Base-by-base conservation (phyloP, 208 protist genomes). In the Crithidia expoeki region DNA sequence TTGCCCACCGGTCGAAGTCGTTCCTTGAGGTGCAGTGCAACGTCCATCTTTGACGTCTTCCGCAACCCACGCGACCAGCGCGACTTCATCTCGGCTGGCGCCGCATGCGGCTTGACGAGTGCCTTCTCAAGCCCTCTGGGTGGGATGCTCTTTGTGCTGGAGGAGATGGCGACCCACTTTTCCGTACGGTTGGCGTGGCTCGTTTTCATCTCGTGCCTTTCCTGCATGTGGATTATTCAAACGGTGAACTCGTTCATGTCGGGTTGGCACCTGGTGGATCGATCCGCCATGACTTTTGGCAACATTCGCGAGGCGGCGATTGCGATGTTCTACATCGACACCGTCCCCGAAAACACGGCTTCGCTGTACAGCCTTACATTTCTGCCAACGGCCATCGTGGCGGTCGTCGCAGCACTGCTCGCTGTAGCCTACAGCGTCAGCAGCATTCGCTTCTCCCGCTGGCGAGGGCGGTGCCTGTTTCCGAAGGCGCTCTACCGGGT, bases 81-180 rank as follows among this genome's bases (percentile, higher is more conserved):
- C 44, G 90, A 97, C 60, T 97, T 97, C 76, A 94, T 98, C 57
- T 86, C 87, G 19, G 77, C 79, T 32, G 90, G 95, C 34, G 92
- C 92, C 25, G 95, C 94, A 2, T 93, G 92, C 52, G 95, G 95
- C n/a, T 76, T 98, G 68, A 85, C 94, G 16, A 82, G 89, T 1
- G 94, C 93, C 34, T 98, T 98, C 75, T 92, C 90, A 11, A 86
- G 93, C 36, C 95, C 95, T 9, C 84, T 97, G 49, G 95, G 93
- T 36, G 95, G 95, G 9, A 74, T 96, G 70, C 70, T 98, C 21
- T 98, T 98, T 71, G 82, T 90, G 38, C 72, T 98, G 64, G 95
- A 98, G 64, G 95, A 98, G 67, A 86, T 88, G 66, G 80, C 88
- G n/a, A 87, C 89, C 0, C 84, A 92, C 74, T 98, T 93, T 65